Conservation (phyloP, 768 basidiomycete genomes). For the Agaricus blazei region DNA sequence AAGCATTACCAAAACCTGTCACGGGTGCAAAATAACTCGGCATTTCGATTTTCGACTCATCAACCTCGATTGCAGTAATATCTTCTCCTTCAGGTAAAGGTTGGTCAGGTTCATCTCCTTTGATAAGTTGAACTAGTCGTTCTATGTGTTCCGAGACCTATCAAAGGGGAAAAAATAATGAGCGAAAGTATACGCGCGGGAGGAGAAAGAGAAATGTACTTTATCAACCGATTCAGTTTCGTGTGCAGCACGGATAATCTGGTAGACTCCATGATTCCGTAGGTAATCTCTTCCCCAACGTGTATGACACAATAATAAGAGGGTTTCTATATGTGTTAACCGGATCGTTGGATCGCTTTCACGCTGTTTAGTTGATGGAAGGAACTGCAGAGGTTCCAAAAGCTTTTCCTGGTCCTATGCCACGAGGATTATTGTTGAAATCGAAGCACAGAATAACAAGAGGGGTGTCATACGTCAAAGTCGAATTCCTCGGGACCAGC, state of each 20-base stretch:
- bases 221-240: slow-evolving; percentile 74
- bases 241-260: slow-evolving; percentile 76
- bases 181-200: not conserved
- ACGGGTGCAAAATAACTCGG: slow-evolving; percentile 15
- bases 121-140: slow-evolving; percentile 80
- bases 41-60: slow-evolving; percentile 13
- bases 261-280: slow-evolving; percentile 79
- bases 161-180: not conserved
- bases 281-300: slow-evolving; percentile 83
- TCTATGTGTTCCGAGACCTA: slow-evolving; percentile 87
- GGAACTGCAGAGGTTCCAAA: slow-evolving; percentile 79
- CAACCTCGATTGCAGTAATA: slow-evolving; percentile 16
- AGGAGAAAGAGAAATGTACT: slow-evolving; percentile 32
- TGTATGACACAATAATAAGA: slow-evolving; percentile 85
- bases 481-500: slow-evolving; percentile 96
- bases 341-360: slow-evolving; percentile 77
- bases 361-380: slow-evolving; percentile 78
- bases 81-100: slow-evolving; percentile 33
- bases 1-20: slow-evolving; percentile 10
- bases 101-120: slow-evolving; percentile 65
- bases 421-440: not conserved
- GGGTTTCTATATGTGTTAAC: slow-evolving; percentile 81
- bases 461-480: slow-evolving; percentile 57
- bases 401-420: slow-evolving; percentile 83
- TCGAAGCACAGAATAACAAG: not conserved